A percentile compares a stretch with the other conserved stretches of the same genome.
These are phyloP conservation scores for Vigna angularis DNA, from an alignment of 306 rosid genomes.

Conservation along the genomic window DNA sequence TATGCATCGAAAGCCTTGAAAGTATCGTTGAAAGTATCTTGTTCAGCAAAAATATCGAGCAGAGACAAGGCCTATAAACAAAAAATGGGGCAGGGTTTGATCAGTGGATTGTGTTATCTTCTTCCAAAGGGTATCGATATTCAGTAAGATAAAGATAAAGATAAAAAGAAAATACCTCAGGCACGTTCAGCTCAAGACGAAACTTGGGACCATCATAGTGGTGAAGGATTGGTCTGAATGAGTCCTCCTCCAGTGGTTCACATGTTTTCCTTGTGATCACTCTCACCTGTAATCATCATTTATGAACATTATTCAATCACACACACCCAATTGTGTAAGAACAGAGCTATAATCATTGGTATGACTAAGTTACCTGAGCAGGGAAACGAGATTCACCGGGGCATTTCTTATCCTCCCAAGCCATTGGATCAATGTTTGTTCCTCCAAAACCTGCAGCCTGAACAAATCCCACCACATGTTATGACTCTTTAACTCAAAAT, in stretches of 20 bases:
- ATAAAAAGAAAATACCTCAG: conserved; percentile 64
- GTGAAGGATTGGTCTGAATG: conserved; percentile 98
- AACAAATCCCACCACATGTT: conserved; percentile 33
- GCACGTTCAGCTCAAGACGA: conserved; percentile 89
- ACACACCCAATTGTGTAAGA: neutral
- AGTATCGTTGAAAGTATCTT: conserved; percentile 49
- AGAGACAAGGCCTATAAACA: conserved; percentile 83
- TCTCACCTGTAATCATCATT: conserved; percentile 58
- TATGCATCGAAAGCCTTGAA: conserved; percentile 46
- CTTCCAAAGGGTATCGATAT: neutral
- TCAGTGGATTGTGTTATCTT: conserved; percentile 12
- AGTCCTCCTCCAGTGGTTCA: conserved; percentile 95
- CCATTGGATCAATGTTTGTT: conserved; percentile 86
- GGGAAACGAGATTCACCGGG: conserved; percentile 97
- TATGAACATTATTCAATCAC: conserved; percentile 3
- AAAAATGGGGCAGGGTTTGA: conserved; percentile 5
- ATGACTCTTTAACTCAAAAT: neutral
- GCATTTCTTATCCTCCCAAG: conserved; percentile 99
- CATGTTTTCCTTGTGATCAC: conserved; percentile 83
- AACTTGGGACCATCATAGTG: conserved; percentile 99
- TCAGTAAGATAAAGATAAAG: neutral
- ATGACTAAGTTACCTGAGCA: conserved; percentile 71
- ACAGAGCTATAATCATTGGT: neutral
- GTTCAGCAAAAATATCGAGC: conserved; percentile 84
- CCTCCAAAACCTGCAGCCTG: conserved; percentile 99